Percentiles rank a stretch among this genome's conserved stretches.
These are phyloP conservation scores for Tricholoma hemisulphureum DNA, from an alignment of 768 basidiomycete genomes.

Conservation along the genomic window DNA sequence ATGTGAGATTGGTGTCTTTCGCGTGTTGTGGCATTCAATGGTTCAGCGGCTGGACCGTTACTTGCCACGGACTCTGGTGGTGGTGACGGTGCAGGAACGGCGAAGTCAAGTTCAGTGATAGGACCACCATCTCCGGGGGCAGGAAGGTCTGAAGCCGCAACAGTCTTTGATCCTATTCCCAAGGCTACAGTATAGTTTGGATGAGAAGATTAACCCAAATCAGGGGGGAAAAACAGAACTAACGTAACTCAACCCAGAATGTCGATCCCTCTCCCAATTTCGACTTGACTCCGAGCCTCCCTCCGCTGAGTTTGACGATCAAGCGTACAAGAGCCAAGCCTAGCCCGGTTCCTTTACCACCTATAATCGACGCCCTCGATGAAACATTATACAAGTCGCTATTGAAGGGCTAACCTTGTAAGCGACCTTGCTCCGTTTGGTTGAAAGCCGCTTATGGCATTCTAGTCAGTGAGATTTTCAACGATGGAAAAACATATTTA, in stretches of 20 bases:
- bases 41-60: background rate
- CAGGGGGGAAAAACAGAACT: constrained; percentile 16
- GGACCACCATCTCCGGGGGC: background rate
- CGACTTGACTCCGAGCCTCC: constrained; percentile 48
- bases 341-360: constrained; percentile 51
- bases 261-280: constrained; percentile 60
- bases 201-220: background rate
- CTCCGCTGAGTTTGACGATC: constrained; percentile 56
- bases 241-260: constrained; percentile 67
- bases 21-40: constrained; percentile 7
- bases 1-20: no score
- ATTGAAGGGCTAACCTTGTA: constrained; percentile 19
- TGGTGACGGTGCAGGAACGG: background rate
- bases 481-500: constrained; percentile 23
- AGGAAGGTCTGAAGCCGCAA: background rate
- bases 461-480: background rate
- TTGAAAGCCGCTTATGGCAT: constrained; percentile 48
- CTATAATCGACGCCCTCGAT: constrained; percentile 2
- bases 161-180: constrained; percentile 15
- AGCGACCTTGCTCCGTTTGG: constrained; percentile 56
- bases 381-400: background rate
- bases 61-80: background rate
- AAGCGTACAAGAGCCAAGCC: constrained; percentile 58
- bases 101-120: background rate
- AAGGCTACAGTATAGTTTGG: constrained; percentile 2